phyloP scores from a whole-genome alignment of 495 filamentous ascomycete genomes.

The Podospora pseudoanserina region DNA sequence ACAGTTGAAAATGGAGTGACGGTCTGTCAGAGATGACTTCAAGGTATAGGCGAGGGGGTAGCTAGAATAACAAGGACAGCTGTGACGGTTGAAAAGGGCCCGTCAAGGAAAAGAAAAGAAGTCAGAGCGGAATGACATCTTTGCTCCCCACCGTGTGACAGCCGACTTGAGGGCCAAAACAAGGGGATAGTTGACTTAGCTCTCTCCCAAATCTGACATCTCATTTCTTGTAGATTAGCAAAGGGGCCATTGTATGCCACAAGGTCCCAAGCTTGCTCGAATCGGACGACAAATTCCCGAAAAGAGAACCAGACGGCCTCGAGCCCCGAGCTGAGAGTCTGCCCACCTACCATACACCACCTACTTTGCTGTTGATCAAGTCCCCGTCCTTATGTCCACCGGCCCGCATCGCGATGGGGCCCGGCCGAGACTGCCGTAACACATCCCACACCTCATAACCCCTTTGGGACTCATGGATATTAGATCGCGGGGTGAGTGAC shows the following conservation, averaged over 20 bases:
- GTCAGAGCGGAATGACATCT: not conserved
- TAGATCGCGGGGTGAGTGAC: not conserved
- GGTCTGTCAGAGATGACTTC: not conserved
- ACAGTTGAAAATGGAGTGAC: not conserved
- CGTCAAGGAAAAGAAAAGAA: not conserved
- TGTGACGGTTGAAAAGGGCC: not conserved
- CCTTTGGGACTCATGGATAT: not conserved
- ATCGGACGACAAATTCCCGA: not conserved
- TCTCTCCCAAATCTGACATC: not conserved
- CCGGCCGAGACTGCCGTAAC: not conserved
- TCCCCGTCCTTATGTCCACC: not conserved
- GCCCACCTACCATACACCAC: not conserved
- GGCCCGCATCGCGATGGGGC: not conserved
- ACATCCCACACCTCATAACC: not conserved
- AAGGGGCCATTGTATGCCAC: not conserved
- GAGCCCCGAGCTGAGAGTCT: not conserved
- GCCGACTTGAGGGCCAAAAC: not conserved
- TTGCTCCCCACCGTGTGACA: not conserved
- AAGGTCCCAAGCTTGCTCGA: conserved; percentile 1
- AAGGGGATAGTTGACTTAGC: not conserved
- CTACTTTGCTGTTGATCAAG: not conserved
- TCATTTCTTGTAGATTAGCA: not conserved
- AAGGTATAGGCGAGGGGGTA: not conserved
- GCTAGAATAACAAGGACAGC: not conserved
- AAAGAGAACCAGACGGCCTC: not conserved